phyloP scores from a whole-genome alignment of 2,329 filamentous ascomycete species.

The Rutstroemia sydowiana region DNA sequence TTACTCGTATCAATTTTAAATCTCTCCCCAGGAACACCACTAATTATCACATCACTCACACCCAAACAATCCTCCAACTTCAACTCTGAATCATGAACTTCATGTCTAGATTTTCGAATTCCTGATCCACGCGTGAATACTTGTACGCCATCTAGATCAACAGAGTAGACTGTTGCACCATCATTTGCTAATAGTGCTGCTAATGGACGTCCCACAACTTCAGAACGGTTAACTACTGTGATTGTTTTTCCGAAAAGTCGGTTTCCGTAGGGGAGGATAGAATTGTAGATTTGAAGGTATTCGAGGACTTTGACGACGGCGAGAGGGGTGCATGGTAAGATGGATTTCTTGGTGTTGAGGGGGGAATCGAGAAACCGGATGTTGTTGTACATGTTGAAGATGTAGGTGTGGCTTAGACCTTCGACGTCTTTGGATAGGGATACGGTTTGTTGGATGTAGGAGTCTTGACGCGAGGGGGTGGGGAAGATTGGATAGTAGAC shows the following conservation, averaged over 20 bases:
- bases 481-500: constrained; percentile 97
- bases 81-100: constrained; percentile 73
- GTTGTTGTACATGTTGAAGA: constrained; percentile 99
- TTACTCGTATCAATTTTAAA: constrained; percentile 86
- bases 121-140: constrained; percentile 86
- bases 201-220: constrained; percentile 89
- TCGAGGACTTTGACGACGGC: constrained; percentile 97
- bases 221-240: constrained; percentile 91
- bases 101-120: constrained; percentile 76
- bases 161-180: constrained; percentile 88
- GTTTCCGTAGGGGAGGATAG: constrained; percentile 86
- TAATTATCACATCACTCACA: constrained; percentile 88
- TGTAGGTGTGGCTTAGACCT: constrained; percentile 84
- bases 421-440: constrained; percentile 90
- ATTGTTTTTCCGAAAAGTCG: constrained; percentile 88
- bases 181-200: constrained; percentile 94
- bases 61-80: constrained; percentile 73
- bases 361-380: constrained; percentile 84
- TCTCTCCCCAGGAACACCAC: constrained; percentile 77
- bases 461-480: constrained; percentile 73
- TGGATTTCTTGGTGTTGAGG: constrained; percentile 73
- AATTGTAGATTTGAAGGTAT: constrained; percentile 93
- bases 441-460: constrained; percentile 93
- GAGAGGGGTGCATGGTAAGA: constrained; percentile 90
- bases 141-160: constrained; percentile 87